These are phyloP conservation scores for Tolypocladium paradoxum DNA, from an alignment of 2,329 filamentous ascomycete species.

Conservation along the genomic window DNA sequence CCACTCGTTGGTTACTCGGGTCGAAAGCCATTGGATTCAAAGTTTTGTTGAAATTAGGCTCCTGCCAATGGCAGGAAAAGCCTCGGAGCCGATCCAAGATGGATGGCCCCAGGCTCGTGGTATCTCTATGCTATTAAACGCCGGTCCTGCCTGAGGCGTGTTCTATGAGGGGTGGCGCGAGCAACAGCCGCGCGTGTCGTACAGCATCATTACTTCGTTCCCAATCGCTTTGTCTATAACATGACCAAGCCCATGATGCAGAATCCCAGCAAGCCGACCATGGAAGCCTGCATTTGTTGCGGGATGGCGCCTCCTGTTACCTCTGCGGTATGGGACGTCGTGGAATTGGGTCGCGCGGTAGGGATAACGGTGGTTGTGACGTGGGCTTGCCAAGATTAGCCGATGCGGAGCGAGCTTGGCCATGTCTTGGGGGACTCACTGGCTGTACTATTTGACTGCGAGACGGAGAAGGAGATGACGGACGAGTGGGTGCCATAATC, in stretches of 20 bases:
- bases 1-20: not conserved
- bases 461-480: not conserved
- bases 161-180: conserved; percentile 1
- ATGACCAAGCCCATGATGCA: conserved; percentile 25
- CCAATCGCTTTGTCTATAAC: conserved; percentile 10
- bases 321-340: conserved; percentile 13
- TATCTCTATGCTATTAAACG: conserved; percentile 6
- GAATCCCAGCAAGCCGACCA: conserved; percentile 24
- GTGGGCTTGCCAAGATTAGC: conserved; percentile 5
- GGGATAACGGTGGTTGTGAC: conserved; percentile 1
- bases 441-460: not conserved
- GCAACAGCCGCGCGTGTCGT: conserved; percentile 2
- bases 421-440: not conserved
- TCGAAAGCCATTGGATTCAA: not conserved
- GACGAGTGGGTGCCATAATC: not conserved
- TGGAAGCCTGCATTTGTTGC: conserved; percentile 21
- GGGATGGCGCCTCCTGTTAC: conserved; percentile 21
- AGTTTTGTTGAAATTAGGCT: not conserved
- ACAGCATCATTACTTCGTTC: conserved; percentile 5
- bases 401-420: not conserved
- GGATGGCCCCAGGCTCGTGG: not conserved
- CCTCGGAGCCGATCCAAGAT: not conserved
- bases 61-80: not conserved
- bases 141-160: conserved; percentile 4
- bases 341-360: conserved; percentile 13